Evolutionary conservation across 106 monocot species (phyloP).

Genomic region (Gastrodia elata): DNA sequence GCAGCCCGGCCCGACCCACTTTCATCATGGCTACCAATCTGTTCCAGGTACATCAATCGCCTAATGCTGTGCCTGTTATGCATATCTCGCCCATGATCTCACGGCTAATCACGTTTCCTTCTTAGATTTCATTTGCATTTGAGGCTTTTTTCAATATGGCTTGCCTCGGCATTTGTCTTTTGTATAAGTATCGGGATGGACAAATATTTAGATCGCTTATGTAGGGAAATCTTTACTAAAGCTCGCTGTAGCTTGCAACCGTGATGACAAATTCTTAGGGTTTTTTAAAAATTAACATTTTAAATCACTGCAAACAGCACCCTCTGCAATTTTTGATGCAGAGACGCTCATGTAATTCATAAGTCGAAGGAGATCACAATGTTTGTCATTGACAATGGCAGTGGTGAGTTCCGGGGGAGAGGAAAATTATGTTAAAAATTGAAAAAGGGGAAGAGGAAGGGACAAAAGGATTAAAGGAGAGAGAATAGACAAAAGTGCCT

Average conservation of each 20-base stretch:
- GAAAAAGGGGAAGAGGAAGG: no score
- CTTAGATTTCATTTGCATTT: background rate
- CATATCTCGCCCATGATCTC: background rate
- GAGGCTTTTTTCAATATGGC: background rate
- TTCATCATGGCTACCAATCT: slow-evolving; percentile 36
- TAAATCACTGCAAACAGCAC: background rate
- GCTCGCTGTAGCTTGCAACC: background rate
- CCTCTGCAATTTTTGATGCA: no score
- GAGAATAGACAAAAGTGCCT: no score
- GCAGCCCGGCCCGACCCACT: slow-evolving; percentile 14
- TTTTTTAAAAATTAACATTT: background rate
- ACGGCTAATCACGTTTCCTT: background rate
- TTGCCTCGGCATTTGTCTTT: background rate
- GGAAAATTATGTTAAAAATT: no score
- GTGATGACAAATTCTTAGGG: background rate
- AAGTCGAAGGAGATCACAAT: no score
- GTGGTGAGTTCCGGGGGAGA: no score
- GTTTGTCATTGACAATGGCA: no score
- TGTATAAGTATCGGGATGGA: background rate
- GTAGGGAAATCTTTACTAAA: background rate
- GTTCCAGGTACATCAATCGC: slow-evolving; percentile 18
- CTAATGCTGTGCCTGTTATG: background rate
- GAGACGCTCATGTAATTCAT: no score
- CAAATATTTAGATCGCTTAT: no score
- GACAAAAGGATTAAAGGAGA: no score